Base-by-base conservation (phyloP, 768 basidiomycete genomes). In the Naganishia onofrii region DNA sequence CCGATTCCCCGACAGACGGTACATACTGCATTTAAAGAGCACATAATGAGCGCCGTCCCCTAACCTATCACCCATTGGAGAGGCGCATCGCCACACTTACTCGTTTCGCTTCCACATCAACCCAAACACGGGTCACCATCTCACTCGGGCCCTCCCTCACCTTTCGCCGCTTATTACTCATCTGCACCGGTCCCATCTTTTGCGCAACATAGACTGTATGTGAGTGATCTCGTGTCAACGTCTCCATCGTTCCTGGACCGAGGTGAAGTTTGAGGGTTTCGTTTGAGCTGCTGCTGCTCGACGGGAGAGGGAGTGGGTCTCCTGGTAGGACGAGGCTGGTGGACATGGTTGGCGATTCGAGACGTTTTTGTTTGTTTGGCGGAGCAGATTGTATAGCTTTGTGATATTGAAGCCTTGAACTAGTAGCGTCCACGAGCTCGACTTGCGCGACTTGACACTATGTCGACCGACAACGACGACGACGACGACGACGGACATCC, bases 1-100 rank as follows among this genome's bases (percentile, higher is more conserved):
- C 92, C 12, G 89, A 87, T 78, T 98, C 95, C 73, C 92, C 90
- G 7, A 89, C 81, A 32, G 92, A 92, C 56, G 94, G 92, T 38
- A 92, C 86, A 82, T 98, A 98, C 94, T 97, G 75, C 31, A 36
- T 36, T n/a, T n/a, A n/a, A n/a, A n/a, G n/a, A n/a, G n/a, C n/a
- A n/a, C n/a, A n/a, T n/a, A n/a, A n/a, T n/a, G n/a, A n/a, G n/a
- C n/a, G n/a, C n/a, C n/a, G n/a, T n/a, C n/a, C n/a, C n/a, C n/a
- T n/a, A n/a, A n/a, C n/a, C n/a, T n/a, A n/a, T n/a, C n/a, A n/a
- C n/a, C n/a, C n/a, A n/a, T n/a, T n/a, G n/a, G n/a, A n/a, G n/a
- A n/a, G n/a, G n/a, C n/a, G n/a, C n/a, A n/a, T n/a, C n/a, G n/a
- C n/a, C n/a, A n/a, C 9, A 86, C 91, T 77, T 75, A 95, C 94